These are phyloP conservation scores for Dorcoceras hygrometricum DNA, from an alignment of 257 asterid species.

Conservation along the genomic window DNA sequence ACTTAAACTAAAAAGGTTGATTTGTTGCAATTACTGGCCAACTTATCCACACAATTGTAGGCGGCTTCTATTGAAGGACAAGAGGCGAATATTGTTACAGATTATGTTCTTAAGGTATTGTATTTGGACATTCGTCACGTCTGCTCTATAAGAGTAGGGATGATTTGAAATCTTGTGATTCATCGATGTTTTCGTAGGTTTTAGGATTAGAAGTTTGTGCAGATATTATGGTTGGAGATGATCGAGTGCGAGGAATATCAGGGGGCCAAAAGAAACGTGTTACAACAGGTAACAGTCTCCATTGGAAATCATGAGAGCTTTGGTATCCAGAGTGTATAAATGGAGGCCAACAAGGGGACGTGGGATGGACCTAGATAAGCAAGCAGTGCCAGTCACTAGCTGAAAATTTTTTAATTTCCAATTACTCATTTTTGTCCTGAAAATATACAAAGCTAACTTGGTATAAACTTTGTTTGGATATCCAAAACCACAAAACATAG, in stretches of 20 bases:
- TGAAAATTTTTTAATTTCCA: not conserved
- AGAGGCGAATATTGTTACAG: constrained; percentile 38
- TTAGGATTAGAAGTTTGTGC: constrained; percentile 51
- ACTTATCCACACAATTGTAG: constrained; percentile 24
- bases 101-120: constrained; percentile 50
- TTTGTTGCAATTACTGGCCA: no score
- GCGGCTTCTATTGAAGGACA: constrained; percentile 42
- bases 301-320: not conserved
- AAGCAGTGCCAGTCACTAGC: not conserved
- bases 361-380: not conserved
- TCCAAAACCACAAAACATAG: constrained; percentile 19
- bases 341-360: not conserved
- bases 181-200: constrained; percentile 29
- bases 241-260: constrained; percentile 45
- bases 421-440: not conserved
- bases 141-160: not conserved
- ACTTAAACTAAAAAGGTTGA: no score
- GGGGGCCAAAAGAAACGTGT: constrained; percentile 53
- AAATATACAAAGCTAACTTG: not conserved
- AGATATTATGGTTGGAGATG: constrained; percentile 52
- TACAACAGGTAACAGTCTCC: constrained; percentile 37
- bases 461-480: not conserved
- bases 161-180: not conserved
- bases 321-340: no score
- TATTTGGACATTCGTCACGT: not conserved